Base-by-base conservation (phyloP, 2,329 filamentous ascomycete species). In the Aspergillus amoenus region DNA sequence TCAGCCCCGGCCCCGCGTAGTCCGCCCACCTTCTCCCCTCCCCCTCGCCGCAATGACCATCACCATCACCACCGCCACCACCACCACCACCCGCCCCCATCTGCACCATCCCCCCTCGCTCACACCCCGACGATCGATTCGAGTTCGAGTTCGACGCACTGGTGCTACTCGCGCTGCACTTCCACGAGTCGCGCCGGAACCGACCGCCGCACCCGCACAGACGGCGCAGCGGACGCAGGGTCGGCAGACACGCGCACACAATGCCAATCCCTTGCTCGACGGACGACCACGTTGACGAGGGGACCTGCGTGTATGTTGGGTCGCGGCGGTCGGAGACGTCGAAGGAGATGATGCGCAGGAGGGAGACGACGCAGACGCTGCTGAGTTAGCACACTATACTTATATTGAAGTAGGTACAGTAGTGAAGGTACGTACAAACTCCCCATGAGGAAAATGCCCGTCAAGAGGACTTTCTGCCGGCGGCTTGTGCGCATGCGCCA, bases 231-330 rank as follows among this genome's bases (percentile, higher is more conserved):
- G 68, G 65, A 7, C 67, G 61, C 7, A 70, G 56, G 12, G 68
- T 69, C 11, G 67, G 68, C 11, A 70, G 60, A 51, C 67, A 69
- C 13, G 66, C 63, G 40, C 66, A 70, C 18, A 68, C 58, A 13
- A 70, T 68, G 3, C 64, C 66, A n/a, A 66, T 50, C 1, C 67
- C 68, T 39, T 70, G 67, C 45, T 70, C 68, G 48, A 69, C 58
- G 2, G 65, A 67, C 18, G 68, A 69, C 66, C 66, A 70, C 17
- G 55, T 64, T 1, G 66, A 54, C 3, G 68, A 59, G n/a, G 57
- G 30, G 32, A 65, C 46, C 9, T 52, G 63, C 21, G 52, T 58
- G 42, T 60, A 66, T 3, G 64, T 64, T 11, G 54, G 53, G 49
- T 69, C 61, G 3, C 47, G 27, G 6, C 60, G 21, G 15, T 51